Conservation (phyloP, 805 yeast genomes). For the Phaffomyces antillensis region DNA sequence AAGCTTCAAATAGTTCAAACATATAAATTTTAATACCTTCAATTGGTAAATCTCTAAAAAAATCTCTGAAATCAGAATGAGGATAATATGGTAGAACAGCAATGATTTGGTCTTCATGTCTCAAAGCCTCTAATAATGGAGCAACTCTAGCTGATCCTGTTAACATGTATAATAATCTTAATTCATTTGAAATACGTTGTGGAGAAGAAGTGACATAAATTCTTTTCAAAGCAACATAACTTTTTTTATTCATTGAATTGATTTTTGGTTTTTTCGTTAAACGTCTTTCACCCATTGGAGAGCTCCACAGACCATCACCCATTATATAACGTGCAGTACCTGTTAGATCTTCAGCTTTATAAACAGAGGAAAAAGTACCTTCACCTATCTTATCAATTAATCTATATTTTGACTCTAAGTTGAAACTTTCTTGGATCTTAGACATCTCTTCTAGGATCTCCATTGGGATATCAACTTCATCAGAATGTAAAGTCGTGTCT, state of each 20-base stretch:
- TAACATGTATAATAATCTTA: constrained; percentile 63
- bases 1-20: constrained; percentile 68
- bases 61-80: constrained; percentile 85
- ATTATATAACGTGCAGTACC: constrained; percentile 27
- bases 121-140: constrained; percentile 79
- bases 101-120: constrained; percentile 86
- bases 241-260: constrained; percentile 7
- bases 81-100: constrained; percentile 89
- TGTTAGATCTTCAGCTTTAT: constrained; percentile 53
- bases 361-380: constrained; percentile 89
- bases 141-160: constrained; percentile 72
- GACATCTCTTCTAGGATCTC: constrained; percentile 54
- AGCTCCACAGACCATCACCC: constrained; percentile 28
- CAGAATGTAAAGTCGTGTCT: constrained; percentile 19
- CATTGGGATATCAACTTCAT: constrained; percentile 39
- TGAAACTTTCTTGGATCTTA: constrained; percentile 45
- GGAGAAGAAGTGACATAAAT: constrained; percentile 96
- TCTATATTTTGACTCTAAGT: constrained; percentile 30
- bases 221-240: constrained; percentile 78
- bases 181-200: constrained; percentile 80
- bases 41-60: constrained; percentile 72
- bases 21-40: constrained; percentile 77
- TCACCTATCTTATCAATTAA: constrained; percentile 51
- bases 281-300: constrained; percentile 18
- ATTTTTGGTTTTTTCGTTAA: constrained; percentile 31